Base-by-base conservation (phyloP, 2,329 filamentous ascomycete species). In the Cordyceps cateniannulata region DNA sequence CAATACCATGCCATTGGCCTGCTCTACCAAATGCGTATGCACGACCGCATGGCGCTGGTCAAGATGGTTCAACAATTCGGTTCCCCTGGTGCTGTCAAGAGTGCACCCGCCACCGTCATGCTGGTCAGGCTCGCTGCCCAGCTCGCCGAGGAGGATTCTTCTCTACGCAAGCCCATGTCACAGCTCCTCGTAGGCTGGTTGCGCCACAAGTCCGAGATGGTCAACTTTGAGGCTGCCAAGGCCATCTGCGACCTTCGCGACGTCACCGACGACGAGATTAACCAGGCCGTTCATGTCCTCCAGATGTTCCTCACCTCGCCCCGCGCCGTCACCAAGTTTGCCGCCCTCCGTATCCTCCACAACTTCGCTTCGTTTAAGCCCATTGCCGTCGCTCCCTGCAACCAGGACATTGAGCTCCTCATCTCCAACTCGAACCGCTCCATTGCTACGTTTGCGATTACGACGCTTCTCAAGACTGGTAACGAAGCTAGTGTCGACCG, bases 21-120 rank as follows among this genome's bases (percentile, higher is more conserved):
- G 59, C 78, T 99, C 49, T 99, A 98, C 75, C 93, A 98, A 77
- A 98, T 98, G 91, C 89, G 95, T 70, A 89, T 89, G 69, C 93
- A 97, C 74, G 95, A 99, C 75, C 87, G 95, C 69, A 99, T 99
- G 95, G 93, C 95, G 24, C 79, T 99, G 68, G 93, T 98, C 63
- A 99, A 99, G 84, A 98, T 99, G 95, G 93, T 99, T n/a, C 95
- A 99, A 79, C 95, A 99, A 75, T 98, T 97, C 73, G 92, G 92
- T 57, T 88, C 88, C 58, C 85, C 92, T 18, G 95, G 95, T 62
- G 91, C 91, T 12, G 88, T 98, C 64, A 98, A 97, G 85, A 97
- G 90, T 75, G 92, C 95, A 22, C 91, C 93, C 63, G 95, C 93
- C 38, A 88, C 93, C 62, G 86, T 99, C 55, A 88, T 99, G 85